Conservation (phyloP, 1,284 basidiomycete species). For the Microbotryomycetes sp. region DNA sequence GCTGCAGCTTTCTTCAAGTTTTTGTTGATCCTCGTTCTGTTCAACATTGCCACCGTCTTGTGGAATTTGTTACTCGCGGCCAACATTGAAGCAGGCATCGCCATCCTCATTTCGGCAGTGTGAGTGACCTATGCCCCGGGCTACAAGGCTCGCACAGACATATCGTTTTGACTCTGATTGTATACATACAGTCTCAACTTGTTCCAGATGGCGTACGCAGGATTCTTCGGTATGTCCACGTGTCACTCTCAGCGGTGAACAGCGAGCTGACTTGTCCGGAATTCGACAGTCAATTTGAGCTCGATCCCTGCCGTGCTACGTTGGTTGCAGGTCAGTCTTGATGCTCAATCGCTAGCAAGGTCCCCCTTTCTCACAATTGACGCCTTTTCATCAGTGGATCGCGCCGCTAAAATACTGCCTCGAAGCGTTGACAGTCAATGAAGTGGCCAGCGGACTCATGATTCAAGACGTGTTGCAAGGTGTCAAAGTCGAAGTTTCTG, state of each 20-base stretch:
- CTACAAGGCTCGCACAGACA: slow-evolving; percentile 38
- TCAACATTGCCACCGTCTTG: slow-evolving; percentile 71
- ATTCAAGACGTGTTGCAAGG: slow-evolving; percentile 72
- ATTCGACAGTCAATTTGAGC: slow-evolving; percentile 15
- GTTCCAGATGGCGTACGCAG: slow-evolving; percentile 37
- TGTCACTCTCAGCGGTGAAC: slow-evolving; percentile 41
- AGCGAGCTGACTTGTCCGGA: neutral
- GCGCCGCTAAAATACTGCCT: slow-evolving; percentile 63
- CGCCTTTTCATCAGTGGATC: slow-evolving; percentile 77
- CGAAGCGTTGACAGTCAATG: slow-evolving; percentile 70
- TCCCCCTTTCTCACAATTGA: slow-evolving; percentile 79
- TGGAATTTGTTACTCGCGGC: slow-evolving; percentile 74
- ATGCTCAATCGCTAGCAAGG: slow-evolving; percentile 44
- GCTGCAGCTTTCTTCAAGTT: slow-evolving; percentile 74
- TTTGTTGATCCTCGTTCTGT: slow-evolving; percentile 66
- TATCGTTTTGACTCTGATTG: too few species aligned
- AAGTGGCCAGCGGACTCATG: slow-evolving; percentile 74
- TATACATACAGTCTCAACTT: slow-evolving; percentile 41
- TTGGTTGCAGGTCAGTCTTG: slow-evolving; percentile 13
- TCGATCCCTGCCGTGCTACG: slow-evolving; percentile 35
- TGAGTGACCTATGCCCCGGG: slow-evolving; percentile 53
- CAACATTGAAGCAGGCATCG: slow-evolving; percentile 76
- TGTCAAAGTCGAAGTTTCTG: slow-evolving; percentile 70
- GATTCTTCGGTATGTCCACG: slow-evolving; percentile 60
- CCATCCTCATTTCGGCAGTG: slow-evolving; percentile 60